These are phyloP conservation scores for Pleurozium schreberi DNA, from an alignment of 225 moss, liverwort and hornwort genomes.

Conservation along the genomic window DNA sequence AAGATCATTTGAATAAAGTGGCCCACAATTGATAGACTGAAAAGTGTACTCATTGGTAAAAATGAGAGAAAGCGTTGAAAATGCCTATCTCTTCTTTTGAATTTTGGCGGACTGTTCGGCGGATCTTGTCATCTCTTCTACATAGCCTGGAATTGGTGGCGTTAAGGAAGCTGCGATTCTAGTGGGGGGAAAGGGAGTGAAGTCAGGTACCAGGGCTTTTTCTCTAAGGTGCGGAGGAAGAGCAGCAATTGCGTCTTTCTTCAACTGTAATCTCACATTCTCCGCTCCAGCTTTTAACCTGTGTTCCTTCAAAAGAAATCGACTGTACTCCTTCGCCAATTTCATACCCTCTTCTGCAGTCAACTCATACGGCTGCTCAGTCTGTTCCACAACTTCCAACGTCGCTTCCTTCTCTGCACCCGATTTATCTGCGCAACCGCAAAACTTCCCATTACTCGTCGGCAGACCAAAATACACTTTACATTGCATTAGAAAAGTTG, in stretches of 20 bases:
- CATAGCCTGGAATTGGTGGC: conserved; percentile 79
- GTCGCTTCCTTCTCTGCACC: conserved; percentile 1
- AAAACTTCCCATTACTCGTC: neutral
- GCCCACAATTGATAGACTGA: neutral
- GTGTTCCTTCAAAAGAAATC: conserved; percentile 49
- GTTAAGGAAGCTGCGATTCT: conserved; percentile 86
- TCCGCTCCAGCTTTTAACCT: conserved; percentile 64
- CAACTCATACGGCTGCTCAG: conserved; percentile 16
- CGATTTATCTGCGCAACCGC: conserved; percentile 4
- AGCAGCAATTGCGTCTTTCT: conserved; percentile 77
- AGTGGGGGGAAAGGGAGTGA: conserved; percentile 75
- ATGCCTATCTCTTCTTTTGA: conserved; percentile 35
- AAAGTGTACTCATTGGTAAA: neutral
- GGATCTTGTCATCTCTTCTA: conserved; percentile 68
- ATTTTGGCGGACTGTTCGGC: conserved; percentile 43
- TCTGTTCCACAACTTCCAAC: neutral
- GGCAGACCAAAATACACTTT: neutral
- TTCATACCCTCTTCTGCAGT: conserved; percentile 64
- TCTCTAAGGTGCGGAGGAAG: conserved; percentile 75
- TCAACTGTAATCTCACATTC: conserved; percentile 62
- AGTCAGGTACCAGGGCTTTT: conserved; percentile 76
- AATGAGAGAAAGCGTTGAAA: neutral
- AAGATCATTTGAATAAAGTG: neutral
- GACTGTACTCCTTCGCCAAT: conserved; percentile 79
- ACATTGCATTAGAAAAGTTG: neutral